These are phyloP conservation scores for Aspergillus bombycis DNA, from an alignment of 2,329 filamentous ascomycete genomes.

Conservation along the genomic window DNA sequence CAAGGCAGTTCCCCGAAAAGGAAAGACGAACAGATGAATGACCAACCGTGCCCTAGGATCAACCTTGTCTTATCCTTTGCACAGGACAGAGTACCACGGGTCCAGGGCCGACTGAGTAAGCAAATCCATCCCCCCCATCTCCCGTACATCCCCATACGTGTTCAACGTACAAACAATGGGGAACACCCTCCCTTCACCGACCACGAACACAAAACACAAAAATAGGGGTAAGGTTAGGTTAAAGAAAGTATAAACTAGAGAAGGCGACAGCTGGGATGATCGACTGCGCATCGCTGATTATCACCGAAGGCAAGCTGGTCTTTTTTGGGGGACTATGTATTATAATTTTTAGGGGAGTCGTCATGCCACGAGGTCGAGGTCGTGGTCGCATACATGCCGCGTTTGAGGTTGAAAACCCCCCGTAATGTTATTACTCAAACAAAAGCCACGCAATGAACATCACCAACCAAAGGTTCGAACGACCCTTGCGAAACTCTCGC, in stretches of 20 bases:
- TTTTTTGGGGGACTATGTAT: neutral
- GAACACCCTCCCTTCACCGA: neutral
- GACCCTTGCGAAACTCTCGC: neutral
- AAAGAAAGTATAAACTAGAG: neutral
- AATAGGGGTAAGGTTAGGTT: neutral
- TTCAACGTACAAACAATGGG: neutral
- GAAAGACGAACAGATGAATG: conserved; percentile 8
- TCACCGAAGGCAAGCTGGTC: neutral
- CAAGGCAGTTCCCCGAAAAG: neutral
- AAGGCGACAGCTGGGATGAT: neutral
- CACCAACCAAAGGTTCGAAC: neutral
- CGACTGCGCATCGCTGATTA: conserved; percentile 3
- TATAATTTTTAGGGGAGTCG: neutral
- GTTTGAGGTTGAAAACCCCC: neutral
- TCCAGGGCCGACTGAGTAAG: no score
- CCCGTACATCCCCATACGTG: neutral
- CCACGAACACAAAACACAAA: neutral
- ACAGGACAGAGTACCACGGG: neutral
- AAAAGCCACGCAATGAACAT: conserved; percentile 2
- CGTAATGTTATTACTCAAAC: neutral
- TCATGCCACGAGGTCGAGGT: conserved; percentile 5
- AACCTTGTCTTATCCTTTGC: neutral
- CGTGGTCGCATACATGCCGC: neutral
- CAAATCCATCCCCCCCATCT: no score
- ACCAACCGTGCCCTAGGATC: neutral